phyloP scores from a whole-genome alignment of 176 grass and related monocot genomes.

The Miscanthus lutarioriparius region DNA sequence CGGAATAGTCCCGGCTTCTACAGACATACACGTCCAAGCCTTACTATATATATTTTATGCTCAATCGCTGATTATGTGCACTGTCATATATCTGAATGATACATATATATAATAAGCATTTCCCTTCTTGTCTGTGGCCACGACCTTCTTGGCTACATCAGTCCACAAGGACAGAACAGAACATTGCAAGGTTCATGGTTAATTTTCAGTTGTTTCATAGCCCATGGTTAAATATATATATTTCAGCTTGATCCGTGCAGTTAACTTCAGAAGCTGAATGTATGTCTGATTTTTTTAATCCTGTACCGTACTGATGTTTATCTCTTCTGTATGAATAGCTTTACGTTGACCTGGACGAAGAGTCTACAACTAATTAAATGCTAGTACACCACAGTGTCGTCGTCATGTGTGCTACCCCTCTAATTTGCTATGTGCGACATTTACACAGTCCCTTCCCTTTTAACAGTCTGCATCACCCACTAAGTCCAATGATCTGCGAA shows the following conservation, averaged over 20 bases:
- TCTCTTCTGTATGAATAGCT: neutral
- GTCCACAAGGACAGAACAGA: neutral
- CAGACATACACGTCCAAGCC: too few species aligned
- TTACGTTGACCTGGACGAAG: neutral
- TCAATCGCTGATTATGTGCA: too few species aligned
- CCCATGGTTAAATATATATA: neutral
- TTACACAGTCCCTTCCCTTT: too few species aligned
- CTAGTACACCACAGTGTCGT: neutral
- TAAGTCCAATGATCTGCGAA: too few species aligned
- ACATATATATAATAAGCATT: neutral
- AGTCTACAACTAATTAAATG: neutral
- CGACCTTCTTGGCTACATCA: neutral
- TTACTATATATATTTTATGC: too few species aligned
- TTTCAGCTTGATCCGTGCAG: neutral
- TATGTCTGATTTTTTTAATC: neutral
- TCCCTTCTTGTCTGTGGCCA: neutral
- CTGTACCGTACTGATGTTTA: neutral
- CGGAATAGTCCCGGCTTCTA: too few species aligned
- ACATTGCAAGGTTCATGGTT: neutral
- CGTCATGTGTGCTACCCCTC: too few species aligned
- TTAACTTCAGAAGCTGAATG: neutral
- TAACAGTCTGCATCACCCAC: too few species aligned
- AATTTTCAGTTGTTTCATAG: neutral
- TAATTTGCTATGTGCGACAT: too few species aligned
- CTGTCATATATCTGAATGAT: neutral